phyloP scores from a whole-genome alignment of 108 stramenopile genomes.

The Nitzschia sp. region DNA sequence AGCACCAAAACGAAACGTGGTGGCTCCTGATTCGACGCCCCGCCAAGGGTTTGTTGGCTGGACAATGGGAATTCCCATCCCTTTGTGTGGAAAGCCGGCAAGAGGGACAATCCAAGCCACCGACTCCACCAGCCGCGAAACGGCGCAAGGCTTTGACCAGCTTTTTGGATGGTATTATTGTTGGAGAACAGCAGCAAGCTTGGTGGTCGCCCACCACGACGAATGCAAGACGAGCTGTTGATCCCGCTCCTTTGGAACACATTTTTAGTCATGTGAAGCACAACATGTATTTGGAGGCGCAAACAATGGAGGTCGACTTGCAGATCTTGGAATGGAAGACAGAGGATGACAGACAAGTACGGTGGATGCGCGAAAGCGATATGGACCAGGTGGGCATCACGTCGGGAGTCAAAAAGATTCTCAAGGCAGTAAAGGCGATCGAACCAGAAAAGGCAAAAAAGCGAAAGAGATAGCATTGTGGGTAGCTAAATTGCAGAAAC shows the following conservation, averaged over 20 bases:
- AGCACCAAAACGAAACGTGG: conserved; percentile 18
- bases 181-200: not conserved
- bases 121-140: not conserved
- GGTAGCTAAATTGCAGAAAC: not conserved
- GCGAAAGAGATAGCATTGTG: conserved; percentile 5
- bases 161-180: not conserved
- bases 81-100: conserved; percentile 51
- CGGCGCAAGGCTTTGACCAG: not conserved
- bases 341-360: conserved; percentile 48
- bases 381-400: conserved; percentile 80
- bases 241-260: conserved; percentile 59
- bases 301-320: conserved; percentile 14
- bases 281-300: conserved; percentile 71
- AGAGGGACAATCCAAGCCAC: not conserved
- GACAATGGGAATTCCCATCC: conserved; percentile 89
- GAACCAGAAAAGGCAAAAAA: not conserved
- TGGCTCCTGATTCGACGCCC: conserved; percentile 84
- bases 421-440: conserved; percentile 35
- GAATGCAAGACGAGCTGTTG: not conserved
- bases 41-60: conserved; percentile 68
- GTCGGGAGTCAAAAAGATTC: conserved; percentile 78
- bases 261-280: conserved; percentile 83
- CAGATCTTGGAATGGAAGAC: conserved; percentile 39
- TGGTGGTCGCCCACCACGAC: not conserved
- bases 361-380: conserved; percentile 78